phyloP scores from a whole-genome alignment of 768 basidiomycete genomes.

The Pulveroboletus sp. region DNA sequence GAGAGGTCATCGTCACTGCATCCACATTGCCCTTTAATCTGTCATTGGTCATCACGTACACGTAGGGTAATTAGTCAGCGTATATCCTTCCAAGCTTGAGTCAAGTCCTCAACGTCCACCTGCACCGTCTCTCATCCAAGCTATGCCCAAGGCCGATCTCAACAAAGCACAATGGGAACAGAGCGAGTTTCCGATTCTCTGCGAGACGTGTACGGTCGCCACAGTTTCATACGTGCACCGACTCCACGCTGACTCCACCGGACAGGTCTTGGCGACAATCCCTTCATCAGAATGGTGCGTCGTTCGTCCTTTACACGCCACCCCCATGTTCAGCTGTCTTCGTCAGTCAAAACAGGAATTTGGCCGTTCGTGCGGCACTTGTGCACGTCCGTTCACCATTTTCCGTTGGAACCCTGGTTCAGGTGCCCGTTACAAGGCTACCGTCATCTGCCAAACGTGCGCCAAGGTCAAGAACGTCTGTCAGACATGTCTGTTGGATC shows the following conservation, averaged over 20 bases:
- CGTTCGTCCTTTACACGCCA: neutral
- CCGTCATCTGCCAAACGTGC: constrained; percentile 95
- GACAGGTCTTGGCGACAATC: constrained; percentile 79
- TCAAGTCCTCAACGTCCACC: too few relatives aligned
- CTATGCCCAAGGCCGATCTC: constrained; percentile 83
- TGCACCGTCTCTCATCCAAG: constrained; percentile 1
- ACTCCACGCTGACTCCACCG: constrained; percentile 3
- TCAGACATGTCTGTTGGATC: constrained; percentile 94
- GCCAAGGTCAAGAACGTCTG: constrained; percentile 96
- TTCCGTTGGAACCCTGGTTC: constrained; percentile 98
- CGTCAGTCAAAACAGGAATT: constrained; percentile 99
- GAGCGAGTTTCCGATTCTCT: constrained; percentile 89
- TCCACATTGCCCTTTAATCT: constrained; percentile 83
- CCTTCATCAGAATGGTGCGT: constrained; percentile 90
- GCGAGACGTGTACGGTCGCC: constrained; percentile 74
- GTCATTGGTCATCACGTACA: constrained; percentile 59
- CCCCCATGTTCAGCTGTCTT: neutral
- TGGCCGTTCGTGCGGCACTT: constrained; percentile 94
- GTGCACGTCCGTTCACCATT: constrained; percentile 92
- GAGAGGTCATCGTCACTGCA: constrained; percentile 86
- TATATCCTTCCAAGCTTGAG: constrained; percentile 3
- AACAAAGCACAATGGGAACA: constrained; percentile 96
- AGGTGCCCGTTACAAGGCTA: constrained; percentile 93
- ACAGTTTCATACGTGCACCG: neutral
- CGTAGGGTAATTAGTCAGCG: constrained; percentile 33